Evolutionary conservation across 1,284 basidiomycete genomes (phyloP).

Genomic region (Ceratobasidium sp.): DNA sequence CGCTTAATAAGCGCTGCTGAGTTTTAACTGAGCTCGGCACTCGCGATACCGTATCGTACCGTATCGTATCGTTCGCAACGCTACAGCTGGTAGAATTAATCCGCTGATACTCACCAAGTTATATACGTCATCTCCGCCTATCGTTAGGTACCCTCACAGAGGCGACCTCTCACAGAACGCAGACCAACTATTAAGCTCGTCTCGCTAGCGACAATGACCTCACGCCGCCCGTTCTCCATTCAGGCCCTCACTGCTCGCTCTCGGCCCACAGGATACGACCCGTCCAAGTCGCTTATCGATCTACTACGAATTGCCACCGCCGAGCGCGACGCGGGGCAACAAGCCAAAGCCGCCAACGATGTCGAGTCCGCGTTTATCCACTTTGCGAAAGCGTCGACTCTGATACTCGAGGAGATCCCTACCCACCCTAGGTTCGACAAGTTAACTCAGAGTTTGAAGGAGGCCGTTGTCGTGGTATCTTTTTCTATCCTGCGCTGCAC

Average conservation of each 20-base stretch:
- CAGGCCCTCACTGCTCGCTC: slow-evolving; percentile 45
- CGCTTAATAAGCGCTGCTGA: too few species aligned
- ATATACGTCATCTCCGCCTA: too few species aligned
- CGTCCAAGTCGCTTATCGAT: slow-evolving; percentile 48
- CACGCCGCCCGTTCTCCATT: slow-evolving; percentile 46
- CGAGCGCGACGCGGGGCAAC: slow-evolving; percentile 57
- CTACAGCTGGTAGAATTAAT: too few species aligned
- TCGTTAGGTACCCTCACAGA: too few species aligned
- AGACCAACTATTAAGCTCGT: too few species aligned
- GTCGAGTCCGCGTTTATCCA: slow-evolving; percentile 70
- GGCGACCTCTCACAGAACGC: too few species aligned
- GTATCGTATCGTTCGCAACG: too few species aligned
- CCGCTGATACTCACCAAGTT: too few species aligned
- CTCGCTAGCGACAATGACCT: background rate
- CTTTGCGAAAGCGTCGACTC: slow-evolving; percentile 71
- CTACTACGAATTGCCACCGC: slow-evolving; percentile 56
- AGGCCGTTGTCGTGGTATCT: slow-evolving; percentile 58
- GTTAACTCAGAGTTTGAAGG: slow-evolving; percentile 58
- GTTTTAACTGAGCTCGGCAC: too few species aligned
- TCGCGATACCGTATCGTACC: too few species aligned
- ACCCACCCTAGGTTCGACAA: slow-evolving; percentile 62
- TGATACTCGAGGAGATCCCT: slow-evolving; percentile 73
- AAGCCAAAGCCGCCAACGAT: slow-evolving; percentile 64
- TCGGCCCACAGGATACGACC: slow-evolving; percentile 46
- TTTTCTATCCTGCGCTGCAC: slow-evolving; percentile 50